phyloP scores from a whole-genome alignment of 2,329 filamentous ascomycete genomes.

The Cercospora canescens region DNA sequence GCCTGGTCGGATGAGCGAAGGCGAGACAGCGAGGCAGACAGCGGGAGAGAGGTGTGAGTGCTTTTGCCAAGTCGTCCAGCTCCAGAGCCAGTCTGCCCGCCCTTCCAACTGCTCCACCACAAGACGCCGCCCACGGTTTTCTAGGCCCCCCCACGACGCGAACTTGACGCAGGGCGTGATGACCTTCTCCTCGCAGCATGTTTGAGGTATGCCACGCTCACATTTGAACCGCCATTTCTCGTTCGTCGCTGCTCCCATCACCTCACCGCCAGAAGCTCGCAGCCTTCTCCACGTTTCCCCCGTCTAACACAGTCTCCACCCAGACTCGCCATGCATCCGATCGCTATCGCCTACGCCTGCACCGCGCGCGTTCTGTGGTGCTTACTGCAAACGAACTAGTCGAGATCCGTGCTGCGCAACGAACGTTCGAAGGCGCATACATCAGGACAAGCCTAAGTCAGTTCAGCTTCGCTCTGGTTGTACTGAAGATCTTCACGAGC shows the following conservation, averaged over 20 bases:
- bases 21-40: background rate
- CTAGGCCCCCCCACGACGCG: background rate
- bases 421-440: conserved; percentile 97
- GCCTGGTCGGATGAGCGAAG: no score
- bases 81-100: no score
- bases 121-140: no score
- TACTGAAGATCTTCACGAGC: conserved; percentile 93
- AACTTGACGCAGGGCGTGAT: background rate
- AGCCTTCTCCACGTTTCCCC: background rate
- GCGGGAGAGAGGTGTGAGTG: background rate
- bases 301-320: background rate
- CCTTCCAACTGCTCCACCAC: background rate
- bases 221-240: background rate
- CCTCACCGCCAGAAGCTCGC: background rate
- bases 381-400: conserved; percentile 84
- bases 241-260: background rate
- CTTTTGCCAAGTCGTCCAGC: background rate
- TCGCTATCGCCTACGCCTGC: conserved; percentile 74
- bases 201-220: conserved; percentile 26
- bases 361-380: conserved; percentile 80
- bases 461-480: conserved; percentile 91
- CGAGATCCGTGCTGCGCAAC: conserved; percentile 90
- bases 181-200: conserved; percentile 17
- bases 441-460: conserved; percentile 91
- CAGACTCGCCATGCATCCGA: conserved; percentile 65